Conservation (phyloP, 176 grass and related monocot genomes). For the Eleusine indica region DNA sequence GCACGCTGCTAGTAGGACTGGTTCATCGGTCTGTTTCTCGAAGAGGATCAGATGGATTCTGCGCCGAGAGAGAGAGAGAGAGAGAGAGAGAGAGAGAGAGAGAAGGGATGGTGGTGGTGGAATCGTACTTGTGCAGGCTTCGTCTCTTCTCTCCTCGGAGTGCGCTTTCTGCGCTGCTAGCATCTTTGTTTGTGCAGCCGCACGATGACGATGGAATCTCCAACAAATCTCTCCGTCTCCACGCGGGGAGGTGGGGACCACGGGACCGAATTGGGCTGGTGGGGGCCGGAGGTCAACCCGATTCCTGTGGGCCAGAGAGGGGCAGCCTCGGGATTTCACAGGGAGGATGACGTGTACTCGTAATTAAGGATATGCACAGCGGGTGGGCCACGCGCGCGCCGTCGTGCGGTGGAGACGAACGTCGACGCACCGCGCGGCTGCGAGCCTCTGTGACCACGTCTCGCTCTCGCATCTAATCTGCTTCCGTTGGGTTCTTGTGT, state of each 20-base stretch:
- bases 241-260: background rate
- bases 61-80: background rate
- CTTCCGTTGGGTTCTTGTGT: no score
- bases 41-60: slow-evolving; percentile 21
- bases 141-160: slow-evolving; percentile 13
- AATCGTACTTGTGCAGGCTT: slow-evolving; percentile 29
- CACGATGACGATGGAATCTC: slow-evolving; percentile 48
- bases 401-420: background rate
- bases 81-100: background rate
- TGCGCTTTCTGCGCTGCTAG: slow-evolving; percentile 30
- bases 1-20: background rate
- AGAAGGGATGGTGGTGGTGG: background rate
- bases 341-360: background rate
- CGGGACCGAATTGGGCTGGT: slow-evolving; percentile 1
- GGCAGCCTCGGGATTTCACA: background rate
- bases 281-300: slow-evolving; percentile 23
- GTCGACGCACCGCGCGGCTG: no score
- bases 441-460: no score
- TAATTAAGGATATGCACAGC: slow-evolving; percentile 6
- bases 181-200: slow-evolving; percentile 49
- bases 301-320: background rate
- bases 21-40: background rate
- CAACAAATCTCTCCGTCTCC: background rate
- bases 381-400: background rate
- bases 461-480: no score